Percentiles rank a stretch among this genome's conserved stretches.
Evolutionary conservation across 2,329 filamentous ascomycete genomes (phyloP).

Genomic region (Botryotinia convoluta): DNA sequence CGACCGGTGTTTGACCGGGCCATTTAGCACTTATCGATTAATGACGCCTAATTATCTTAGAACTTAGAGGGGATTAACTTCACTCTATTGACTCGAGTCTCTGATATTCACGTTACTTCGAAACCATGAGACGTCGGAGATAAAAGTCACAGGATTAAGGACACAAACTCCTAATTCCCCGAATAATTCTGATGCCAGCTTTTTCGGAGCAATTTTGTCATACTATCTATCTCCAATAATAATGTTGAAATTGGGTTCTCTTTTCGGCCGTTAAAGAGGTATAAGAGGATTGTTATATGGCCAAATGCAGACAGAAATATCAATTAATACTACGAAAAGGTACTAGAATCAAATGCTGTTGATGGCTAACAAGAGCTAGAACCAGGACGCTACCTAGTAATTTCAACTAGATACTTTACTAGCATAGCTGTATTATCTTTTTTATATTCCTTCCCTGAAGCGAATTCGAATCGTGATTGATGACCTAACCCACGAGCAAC

Average conservation of each 20-base stretch:
- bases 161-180: background rate
- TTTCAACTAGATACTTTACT: background rate
- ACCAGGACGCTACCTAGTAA: background rate
- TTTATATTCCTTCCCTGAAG: background rate
- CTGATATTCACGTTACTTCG: background rate
- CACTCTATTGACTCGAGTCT: background rate
- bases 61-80: background rate
- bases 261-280: background rate
- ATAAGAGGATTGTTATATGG: background rate
- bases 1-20: background rate
- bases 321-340: background rate
- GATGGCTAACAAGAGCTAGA: background rate
- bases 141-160: background rate
- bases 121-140: background rate
- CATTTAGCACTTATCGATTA: background rate
- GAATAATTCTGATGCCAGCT: background rate
- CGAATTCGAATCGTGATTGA: background rate
- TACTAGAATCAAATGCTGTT: background rate
- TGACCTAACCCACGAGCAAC: background rate
- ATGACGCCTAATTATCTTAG: background rate
- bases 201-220: background rate
- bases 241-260: background rate
- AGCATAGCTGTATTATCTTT: background rate
- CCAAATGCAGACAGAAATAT: background rate
- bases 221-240: background rate